phyloP scores from a whole-genome alignment of 2,329 filamentous ascomycete genomes.

The Epichloe sibirici region DNA sequence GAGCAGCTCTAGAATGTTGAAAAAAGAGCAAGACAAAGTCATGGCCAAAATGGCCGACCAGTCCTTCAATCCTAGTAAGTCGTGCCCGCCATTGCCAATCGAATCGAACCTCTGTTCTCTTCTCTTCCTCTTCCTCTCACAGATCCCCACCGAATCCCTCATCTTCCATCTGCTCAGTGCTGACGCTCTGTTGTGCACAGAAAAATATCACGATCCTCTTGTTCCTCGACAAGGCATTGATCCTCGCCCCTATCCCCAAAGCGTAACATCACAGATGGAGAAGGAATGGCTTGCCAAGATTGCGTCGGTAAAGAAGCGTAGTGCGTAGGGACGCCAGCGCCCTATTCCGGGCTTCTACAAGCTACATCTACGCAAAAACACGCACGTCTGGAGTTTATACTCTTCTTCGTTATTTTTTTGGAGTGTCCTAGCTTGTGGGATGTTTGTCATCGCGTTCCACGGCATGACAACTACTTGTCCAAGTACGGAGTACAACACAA shows the following conservation, averaged over 20 bases:
- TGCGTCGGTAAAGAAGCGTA: neutral
- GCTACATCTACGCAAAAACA: too few relatives aligned
- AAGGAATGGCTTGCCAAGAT: constrained; percentile 25
- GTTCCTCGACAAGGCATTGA: constrained; percentile 21
- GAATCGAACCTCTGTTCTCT: neutral
- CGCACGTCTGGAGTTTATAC: too few relatives aligned
- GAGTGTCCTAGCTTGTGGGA: too few relatives aligned
- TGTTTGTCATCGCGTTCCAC: too few relatives aligned
- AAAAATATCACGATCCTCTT: constrained; percentile 36
- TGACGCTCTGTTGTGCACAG: constrained; percentile 12
- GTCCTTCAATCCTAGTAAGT: constrained; percentile 34
- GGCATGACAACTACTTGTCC: too few relatives aligned
- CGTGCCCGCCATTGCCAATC: neutral
- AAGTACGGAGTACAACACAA: too few relatives aligned
- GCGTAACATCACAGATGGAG: constrained; percentile 30
- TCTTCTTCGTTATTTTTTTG: too few relatives aligned
- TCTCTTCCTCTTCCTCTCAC: neutral
- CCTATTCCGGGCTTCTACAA: too few relatives aligned
- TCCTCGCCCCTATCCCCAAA: constrained; percentile 23
- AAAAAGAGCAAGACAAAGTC: constrained; percentile 25
- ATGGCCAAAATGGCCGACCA: constrained; percentile 30
- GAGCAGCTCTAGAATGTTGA: constrained; percentile 11
- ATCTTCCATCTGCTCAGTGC: neutral
- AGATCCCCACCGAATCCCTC: too few relatives aligned
- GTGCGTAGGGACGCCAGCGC: neutral